Percentiles rank a stretch among this genome's conserved stretches.
phyloP scores from a whole-genome alignment of 768 basidiomycete genomes.

The Leccinum subtestaceum region DNA sequence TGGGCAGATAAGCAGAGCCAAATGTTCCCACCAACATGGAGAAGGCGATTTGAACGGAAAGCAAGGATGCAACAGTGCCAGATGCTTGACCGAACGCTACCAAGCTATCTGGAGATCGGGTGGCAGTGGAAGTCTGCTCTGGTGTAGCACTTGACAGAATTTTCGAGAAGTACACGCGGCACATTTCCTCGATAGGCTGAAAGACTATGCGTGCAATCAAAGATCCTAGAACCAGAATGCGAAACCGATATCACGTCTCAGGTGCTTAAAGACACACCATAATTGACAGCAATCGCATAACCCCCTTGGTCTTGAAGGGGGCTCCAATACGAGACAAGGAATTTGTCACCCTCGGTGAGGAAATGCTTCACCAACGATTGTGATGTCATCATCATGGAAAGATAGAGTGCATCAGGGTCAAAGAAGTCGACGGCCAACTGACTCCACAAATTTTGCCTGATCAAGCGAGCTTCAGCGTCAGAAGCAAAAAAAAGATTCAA shows the following conservation, averaged over 20 bases:
- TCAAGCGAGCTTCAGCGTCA: not conserved
- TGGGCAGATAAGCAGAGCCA: conserved; percentile 69
- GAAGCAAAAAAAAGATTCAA: not conserved
- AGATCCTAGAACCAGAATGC: conserved; percentile 57
- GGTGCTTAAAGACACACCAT: conserved; percentile 53
- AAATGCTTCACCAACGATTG: conserved; percentile 94
- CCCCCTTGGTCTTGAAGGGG: conserved; percentile 87
- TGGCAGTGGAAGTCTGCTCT: conserved; percentile 3
- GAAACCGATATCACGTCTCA: not conserved
- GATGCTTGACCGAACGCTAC: conserved; percentile 41
- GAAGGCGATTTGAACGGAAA: conserved; percentile 64
- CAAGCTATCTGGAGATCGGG: not conserved
- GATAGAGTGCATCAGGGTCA: conserved; percentile 45
- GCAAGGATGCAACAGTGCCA: conserved; percentile 51
- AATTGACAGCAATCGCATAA: conserved; percentile 94
- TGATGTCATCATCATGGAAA: conserved; percentile 80
- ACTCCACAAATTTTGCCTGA: conserved; percentile 7
- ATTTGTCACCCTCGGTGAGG: conserved; percentile 92
- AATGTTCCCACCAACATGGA: conserved; percentile 72
- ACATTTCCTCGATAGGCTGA: conserved; percentile 93
- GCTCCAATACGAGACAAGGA: conserved; percentile 82
- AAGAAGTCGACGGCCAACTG: conserved; percentile 34
- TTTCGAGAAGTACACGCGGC: conserved; percentile 85
- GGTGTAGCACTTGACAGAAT: conserved; percentile 37
- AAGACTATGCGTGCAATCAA: conserved; percentile 89